These are phyloP conservation scores for Xylaria sp. DNA, from an alignment of 495 filamentous ascomycete species.

Conservation along the genomic window DNA sequence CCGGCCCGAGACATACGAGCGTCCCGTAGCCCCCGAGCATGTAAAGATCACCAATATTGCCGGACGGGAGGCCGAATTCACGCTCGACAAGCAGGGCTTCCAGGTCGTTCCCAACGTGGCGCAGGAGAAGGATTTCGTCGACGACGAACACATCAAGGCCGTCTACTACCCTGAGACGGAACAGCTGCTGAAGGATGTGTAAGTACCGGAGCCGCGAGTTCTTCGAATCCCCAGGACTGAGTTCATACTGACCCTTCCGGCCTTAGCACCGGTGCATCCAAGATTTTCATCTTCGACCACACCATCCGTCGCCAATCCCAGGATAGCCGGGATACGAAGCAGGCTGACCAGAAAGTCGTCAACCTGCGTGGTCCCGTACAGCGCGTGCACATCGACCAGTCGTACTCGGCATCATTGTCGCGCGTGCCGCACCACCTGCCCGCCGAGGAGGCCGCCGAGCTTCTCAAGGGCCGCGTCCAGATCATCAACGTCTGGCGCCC, in stretches of 20 bases:
- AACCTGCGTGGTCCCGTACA: conserved; percentile 65
- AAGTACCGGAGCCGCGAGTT: conserved; percentile 43
- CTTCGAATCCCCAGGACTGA: background rate
- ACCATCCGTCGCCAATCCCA: conserved; percentile 67
- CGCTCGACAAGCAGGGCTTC: conserved; percentile 53
- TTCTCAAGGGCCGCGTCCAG: conserved; percentile 70
- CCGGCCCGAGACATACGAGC: conserved; percentile 58
- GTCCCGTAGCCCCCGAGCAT: conserved; percentile 44
- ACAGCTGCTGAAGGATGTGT: conserved; percentile 68
- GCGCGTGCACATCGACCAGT: conserved; percentile 76
- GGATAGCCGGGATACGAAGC: conserved; percentile 28
- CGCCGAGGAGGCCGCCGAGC: conserved; percentile 62
- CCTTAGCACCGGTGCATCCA: conserved; percentile 66
- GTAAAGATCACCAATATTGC: conserved; percentile 51
- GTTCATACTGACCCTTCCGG: conserved; percentile 30
- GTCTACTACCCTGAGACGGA: conserved; percentile 73
- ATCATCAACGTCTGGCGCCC: conserved; percentile 85
- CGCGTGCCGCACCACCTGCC: conserved; percentile 68
- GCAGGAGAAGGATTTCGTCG: conserved; percentile 66
- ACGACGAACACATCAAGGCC: conserved; percentile 71
- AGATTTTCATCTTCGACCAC: conserved; percentile 78
- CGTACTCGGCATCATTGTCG: conserved; percentile 62
- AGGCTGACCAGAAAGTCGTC: background rate
- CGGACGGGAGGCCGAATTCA: conserved; percentile 48
- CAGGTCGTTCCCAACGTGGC: conserved; percentile 48